Conservation (phyloP, 805 yeast species). For the Yamadazyma insecticola region DNA sequence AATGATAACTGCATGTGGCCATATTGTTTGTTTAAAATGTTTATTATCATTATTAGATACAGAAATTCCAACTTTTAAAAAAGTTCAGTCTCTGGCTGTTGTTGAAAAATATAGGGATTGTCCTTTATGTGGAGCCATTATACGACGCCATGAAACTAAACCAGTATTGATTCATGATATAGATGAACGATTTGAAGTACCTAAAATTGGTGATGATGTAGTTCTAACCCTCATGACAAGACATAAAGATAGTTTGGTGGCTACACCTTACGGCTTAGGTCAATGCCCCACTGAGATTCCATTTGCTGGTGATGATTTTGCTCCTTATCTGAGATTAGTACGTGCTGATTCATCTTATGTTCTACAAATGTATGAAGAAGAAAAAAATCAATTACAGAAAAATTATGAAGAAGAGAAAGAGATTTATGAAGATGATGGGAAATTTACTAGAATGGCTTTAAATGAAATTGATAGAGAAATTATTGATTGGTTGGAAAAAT, state of each 20-base stretch:
- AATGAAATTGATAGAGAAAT: constrained; percentile 48
- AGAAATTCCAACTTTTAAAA: constrained; percentile 35
- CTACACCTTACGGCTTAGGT: too few species aligned
- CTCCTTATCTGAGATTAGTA: constrained; percentile 60
- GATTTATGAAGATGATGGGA: constrained; percentile 57
- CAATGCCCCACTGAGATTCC: too few species aligned
- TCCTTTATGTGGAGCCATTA: constrained; percentile 68
- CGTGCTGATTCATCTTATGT: constrained; percentile 58
- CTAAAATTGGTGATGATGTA: constrained; percentile 51
- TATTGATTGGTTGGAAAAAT: constrained; percentile 24
- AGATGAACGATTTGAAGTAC: constrained; percentile 54
- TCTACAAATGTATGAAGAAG: constrained; percentile 52
- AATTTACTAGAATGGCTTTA: constrained; percentile 51
- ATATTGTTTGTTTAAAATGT: constrained; percentile 82
- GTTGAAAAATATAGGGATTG: constrained; percentile 60
- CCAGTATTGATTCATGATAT: constrained; percentile 54
- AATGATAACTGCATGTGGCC: constrained; percentile 90
- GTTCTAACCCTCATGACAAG: constrained; percentile 61
- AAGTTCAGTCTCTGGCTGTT: constrained; percentile 30
- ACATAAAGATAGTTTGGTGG: constrained; percentile 41
- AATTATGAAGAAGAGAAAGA: constrained; percentile 55
- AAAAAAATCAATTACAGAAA: constrained; percentile 47
- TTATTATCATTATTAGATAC: constrained; percentile 65
- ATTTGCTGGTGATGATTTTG: constrained; percentile 27
- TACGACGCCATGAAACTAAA: constrained; percentile 50